Evolutionary conservation across 441 rosid species (phyloP).

Genomic region (Jatropha multifida): DNA sequence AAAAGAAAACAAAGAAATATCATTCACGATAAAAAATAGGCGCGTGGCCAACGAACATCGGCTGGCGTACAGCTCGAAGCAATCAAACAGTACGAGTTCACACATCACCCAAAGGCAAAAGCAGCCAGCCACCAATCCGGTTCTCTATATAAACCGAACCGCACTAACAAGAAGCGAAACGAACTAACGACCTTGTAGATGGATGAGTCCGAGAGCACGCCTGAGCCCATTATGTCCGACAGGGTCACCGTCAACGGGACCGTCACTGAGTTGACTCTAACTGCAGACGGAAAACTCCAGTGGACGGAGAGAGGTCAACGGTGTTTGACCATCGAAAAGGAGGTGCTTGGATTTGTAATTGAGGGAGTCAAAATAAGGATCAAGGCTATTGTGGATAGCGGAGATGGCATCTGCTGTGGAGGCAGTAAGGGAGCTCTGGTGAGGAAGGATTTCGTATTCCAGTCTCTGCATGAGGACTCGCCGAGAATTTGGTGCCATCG

Average conservation of each 20-base stretch:
- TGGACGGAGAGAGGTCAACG: conserved; percentile 46
- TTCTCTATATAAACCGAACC: neutral
- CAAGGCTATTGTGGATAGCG: conserved; percentile 43
- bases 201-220: conserved; percentile 11
- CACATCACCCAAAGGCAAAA: neutral
- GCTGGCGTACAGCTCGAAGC: neutral
- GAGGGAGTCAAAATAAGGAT: conserved; percentile 55
- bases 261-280: conserved; percentile 38
- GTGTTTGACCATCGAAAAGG: conserved; percentile 46
- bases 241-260: conserved; percentile 47
- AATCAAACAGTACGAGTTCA: neutral
- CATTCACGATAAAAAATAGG: no score
- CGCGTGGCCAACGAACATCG: no score
- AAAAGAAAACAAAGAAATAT: no score
- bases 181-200: neutral
- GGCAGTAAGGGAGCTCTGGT: conserved; percentile 40
- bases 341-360: conserved; percentile 56
- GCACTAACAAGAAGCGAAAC: neutral
- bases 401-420: conserved; percentile 47
- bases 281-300: conserved; percentile 54
- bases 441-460: conserved; percentile 69
- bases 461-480: conserved; percentile 57
- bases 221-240: conserved; percentile 38
- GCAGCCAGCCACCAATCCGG: neutral
- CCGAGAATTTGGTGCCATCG: conserved; percentile 51